Evolutionary conservation across 805 yeast genomes (phyloP), one percentile per base, ranked within the genome.

Genomic region (Yarrowia bubula): DNA sequence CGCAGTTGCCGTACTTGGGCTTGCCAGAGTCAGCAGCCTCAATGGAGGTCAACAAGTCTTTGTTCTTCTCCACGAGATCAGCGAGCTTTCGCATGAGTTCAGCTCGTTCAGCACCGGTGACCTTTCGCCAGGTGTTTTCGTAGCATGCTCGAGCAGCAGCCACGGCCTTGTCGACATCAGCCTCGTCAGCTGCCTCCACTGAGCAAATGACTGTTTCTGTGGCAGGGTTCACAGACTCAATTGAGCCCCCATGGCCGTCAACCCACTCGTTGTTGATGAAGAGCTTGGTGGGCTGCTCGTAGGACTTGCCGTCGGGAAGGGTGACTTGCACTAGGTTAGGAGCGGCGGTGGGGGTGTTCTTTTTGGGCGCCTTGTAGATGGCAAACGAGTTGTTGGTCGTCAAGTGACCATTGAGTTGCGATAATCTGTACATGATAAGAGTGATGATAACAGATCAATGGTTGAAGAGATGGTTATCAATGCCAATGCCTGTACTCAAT

Each of bases 1-100:
- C 78, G 31, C 96, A 84, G 74, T 86, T 83, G 55, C 77, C 73
- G 48, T 63, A 66, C 58, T 77, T 76, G 43, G 96, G 86, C 79
- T 92, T 92, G 77, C 98, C 98, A 74, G 91, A 90, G 76, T 92
- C 97, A 73, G 88, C 79, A 22, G 96, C 81, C 78, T 92, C 98
- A 72, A 92, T 88, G 48, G 84, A 79, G 33, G 97, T 92, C 66
- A 92, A 78, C 39, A 84, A 78, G 66, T 89, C 95, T 50, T 84
- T 80, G 73, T 92, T 79, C 70, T 83, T 79, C 73, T 91, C 97
- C 66, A 92, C 76, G 71, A 87, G 79, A 67, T 88, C 91, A 37
- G 97, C 96, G 66, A 92, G 83, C 77, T 85, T 88, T 78, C 78
- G 75, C 69, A 92, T 79, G 47, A 83, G 83, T 65, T 75, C 78